Evolutionary conservation across 305 asterid genomes (phyloP).

Genomic region (Fraxinus latifolia): DNA sequence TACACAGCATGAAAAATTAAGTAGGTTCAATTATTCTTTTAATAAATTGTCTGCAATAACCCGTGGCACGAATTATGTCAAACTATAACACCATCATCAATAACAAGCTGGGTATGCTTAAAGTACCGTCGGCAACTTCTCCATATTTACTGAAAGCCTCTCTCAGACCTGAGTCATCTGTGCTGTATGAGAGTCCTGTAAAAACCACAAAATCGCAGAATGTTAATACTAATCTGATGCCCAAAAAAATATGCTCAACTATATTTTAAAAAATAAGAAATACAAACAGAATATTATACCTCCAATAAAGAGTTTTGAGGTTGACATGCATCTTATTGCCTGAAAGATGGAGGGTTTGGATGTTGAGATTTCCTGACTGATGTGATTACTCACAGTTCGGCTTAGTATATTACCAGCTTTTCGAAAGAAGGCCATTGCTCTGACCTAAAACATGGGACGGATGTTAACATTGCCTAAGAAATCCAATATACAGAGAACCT

Average conservation of each 20-base stretch:
- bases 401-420: constrained; percentile 58
- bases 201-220: constrained; percentile 18
- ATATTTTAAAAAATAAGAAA: background rate
- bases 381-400: constrained; percentile 37
- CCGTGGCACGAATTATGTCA: background rate
- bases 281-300: constrained; percentile 37
- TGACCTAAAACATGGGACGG: constrained; percentile 12
- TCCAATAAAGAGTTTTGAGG: constrained; percentile 75
- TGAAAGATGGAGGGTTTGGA: constrained; percentile 60
- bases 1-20: background rate
- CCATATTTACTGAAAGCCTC: constrained; percentile 73
- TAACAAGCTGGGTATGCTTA: constrained; percentile 6
- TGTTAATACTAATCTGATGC: background rate
- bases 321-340: constrained; percentile 74
- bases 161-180: constrained; percentile 48
- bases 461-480: background rate
- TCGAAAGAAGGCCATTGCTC: constrained; percentile 71
- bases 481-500: background rate
- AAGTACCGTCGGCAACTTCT: constrained; percentile 64
- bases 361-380: constrained; percentile 42
- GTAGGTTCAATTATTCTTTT: background rate
- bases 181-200: constrained; percentile 68
- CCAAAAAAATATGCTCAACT: background rate
- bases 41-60: background rate
- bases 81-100: background rate